Conservation (phyloP, 2,329 filamentous ascomycete genomes). For the Paecilomyces dactylethromorphus region DNA sequence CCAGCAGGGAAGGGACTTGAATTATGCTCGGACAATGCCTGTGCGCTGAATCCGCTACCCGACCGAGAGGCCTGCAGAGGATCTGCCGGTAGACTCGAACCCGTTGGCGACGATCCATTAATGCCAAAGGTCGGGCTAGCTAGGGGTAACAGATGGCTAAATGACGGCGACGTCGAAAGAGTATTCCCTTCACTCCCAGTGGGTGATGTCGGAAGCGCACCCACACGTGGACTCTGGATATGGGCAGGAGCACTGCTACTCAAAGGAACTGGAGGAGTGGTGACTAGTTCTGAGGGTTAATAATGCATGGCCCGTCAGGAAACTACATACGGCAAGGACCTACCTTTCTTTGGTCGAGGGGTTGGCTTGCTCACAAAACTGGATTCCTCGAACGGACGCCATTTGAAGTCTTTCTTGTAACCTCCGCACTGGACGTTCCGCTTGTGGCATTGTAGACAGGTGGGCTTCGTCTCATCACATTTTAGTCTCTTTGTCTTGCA, state of each 20-base stretch:
- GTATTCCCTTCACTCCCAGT: not conserved
- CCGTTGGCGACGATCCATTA: not conserved
- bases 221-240: not conserved
- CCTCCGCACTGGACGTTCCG: slow-evolving; percentile 62
- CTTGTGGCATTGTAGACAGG: slow-evolving; percentile 59
- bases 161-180: not conserved
- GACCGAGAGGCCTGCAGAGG: not conserved
- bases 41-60: not conserved
- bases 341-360: slow-evolving; percentile 43
- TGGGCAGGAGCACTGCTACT: not conserved
- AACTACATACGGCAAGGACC: slow-evolving; percentile 2
- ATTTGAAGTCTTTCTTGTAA: slow-evolving; percentile 72
- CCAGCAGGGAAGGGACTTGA: not conserved
- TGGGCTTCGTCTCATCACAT: slow-evolving; percentile 66
- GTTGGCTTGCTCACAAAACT: slow-evolving; percentile 39
- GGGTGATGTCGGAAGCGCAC: not conserved
- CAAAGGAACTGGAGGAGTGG: not conserved
- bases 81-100: not conserved
- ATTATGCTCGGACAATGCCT: not conserved
- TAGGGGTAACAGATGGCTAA: not conserved
- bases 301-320: not conserved
- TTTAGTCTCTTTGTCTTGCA: slow-evolving; percentile 69
- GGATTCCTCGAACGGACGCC: slow-evolving; percentile 62
- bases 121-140: not conserved
- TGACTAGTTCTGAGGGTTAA: not conserved